These are phyloP conservation scores for Pichia pseudocactophila DNA, from an alignment of 805 yeast species.

Conservation along the genomic window DNA sequence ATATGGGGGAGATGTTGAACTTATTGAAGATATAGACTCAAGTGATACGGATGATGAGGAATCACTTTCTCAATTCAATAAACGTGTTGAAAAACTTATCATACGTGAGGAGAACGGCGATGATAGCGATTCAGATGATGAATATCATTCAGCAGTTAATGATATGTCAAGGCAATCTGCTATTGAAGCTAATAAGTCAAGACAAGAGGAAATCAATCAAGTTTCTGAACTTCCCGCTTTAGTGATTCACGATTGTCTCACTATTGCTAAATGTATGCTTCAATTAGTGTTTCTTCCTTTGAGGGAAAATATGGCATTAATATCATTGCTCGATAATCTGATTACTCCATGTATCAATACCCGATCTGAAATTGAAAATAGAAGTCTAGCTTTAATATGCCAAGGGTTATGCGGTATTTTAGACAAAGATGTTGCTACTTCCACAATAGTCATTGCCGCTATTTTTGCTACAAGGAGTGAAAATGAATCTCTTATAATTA, in stretches of 20 bases:
- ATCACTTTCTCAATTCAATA: background rate
- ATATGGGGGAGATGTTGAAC: background rate
- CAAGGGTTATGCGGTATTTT: constrained; percentile 73
- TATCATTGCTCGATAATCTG: constrained; percentile 64
- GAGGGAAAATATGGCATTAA: constrained; percentile 54
- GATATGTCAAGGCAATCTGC: constrained; percentile 26
- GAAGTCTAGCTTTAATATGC: constrained; percentile 62
- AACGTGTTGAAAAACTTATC: background rate
- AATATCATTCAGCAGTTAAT: constrained; percentile 24
- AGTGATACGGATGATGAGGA: constrained; percentile 9
- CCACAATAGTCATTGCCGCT: constrained; percentile 54
- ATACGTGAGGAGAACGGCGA: constrained; percentile 8
- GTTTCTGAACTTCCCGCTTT: constrained; percentile 37
- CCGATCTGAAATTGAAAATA: constrained; percentile 42
- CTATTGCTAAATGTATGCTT: constrained; percentile 59
- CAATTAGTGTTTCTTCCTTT: constrained; percentile 59
- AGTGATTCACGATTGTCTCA: constrained; percentile 52
- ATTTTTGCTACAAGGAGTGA: constrained; percentile 53
- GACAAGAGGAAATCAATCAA: constrained; percentile 27
- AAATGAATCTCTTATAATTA: constrained; percentile 49
- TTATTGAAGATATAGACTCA: constrained; percentile 4
- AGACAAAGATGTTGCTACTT: constrained; percentile 56
- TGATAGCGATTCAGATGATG: constrained; percentile 15
- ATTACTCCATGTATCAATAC: constrained; percentile 66
- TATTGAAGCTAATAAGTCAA: constrained; percentile 25